Evolutionary conservation across 352 stramenopile genomes (phyloP).

Genomic region (Peronospora belbahrii): DNA sequence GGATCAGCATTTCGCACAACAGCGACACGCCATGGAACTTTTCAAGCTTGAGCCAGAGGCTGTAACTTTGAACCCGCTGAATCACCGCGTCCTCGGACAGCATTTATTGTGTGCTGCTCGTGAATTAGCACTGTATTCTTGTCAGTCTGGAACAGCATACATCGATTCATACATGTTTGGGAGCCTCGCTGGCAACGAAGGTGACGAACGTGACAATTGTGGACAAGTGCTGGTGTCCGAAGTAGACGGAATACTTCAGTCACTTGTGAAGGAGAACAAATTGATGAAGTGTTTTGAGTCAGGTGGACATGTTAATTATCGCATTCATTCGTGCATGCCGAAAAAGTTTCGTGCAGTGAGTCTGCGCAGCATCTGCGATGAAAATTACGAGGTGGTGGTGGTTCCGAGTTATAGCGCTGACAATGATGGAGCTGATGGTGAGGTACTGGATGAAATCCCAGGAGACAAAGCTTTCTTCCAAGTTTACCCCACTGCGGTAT

Average conservation of each 20-base stretch:
- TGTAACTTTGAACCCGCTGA: constrained; percentile 78
- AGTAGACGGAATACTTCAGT: constrained; percentile 9
- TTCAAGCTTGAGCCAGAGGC: constrained; percentile 69
- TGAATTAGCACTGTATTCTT: constrained; percentile 86
- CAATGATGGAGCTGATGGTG: constrained; percentile 15
- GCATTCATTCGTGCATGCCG: constrained; percentile 50
- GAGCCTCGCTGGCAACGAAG: not conserved
- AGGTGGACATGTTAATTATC: constrained; percentile 35
- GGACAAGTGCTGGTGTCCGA: constrained; percentile 2
- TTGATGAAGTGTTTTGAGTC: constrained; percentile 29
- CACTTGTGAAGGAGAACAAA: constrained; percentile 36
- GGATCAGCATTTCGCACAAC: constrained; percentile 87
- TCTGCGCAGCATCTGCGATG: constrained; percentile 59
- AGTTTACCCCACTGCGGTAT: constrained; percentile 87
- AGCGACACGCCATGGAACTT: constrained; percentile 46
- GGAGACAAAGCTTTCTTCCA: constrained; percentile 87
- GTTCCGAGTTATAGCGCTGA: constrained; percentile 42
- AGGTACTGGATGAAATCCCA: constrained; percentile 83
- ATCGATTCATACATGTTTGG: constrained; percentile 66
- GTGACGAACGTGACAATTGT: not conserved
- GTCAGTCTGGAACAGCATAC: constrained; percentile 41
- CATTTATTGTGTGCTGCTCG: constrained; percentile 92
- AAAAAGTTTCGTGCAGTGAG: constrained; percentile 51
- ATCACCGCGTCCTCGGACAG: constrained; percentile 81
- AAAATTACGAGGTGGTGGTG: constrained; percentile 58